Evolutionary conservation across 257 asterid species (phyloP).

Genomic region (Solanum virginianum): DNA sequence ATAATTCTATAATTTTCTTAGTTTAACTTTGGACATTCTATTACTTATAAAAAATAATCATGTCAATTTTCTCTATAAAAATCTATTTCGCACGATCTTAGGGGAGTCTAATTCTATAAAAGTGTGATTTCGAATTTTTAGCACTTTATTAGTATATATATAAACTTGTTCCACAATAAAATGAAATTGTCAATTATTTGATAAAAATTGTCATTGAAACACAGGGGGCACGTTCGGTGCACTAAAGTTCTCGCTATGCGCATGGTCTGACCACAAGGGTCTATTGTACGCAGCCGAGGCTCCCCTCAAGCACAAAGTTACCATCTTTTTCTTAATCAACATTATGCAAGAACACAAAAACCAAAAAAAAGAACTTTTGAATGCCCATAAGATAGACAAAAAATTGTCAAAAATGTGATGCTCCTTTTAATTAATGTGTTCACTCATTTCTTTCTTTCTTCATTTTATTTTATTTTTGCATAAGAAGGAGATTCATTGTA

Average conservation of each 20-base stretch:
- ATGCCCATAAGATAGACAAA: background rate
- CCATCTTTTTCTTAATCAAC: background rate
- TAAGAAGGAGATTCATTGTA: background rate
- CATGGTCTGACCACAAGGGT: too few relatives aligned
- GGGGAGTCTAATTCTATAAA: too few relatives aligned
- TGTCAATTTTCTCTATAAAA: too few relatives aligned
- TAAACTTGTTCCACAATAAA: background rate
- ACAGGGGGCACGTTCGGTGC: too few relatives aligned
- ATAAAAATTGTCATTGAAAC: background rate
- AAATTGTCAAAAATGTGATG: background rate
- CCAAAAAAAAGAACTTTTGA: background rate
- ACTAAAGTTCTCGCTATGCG: too few relatives aligned
- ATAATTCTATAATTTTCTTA: too few relatives aligned
- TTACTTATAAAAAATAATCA: too few relatives aligned
- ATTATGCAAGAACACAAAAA: too few relatives aligned
- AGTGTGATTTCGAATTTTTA: too few relatives aligned
- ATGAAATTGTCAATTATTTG: background rate
- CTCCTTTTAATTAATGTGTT: background rate
- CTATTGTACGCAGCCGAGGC: accelerated
- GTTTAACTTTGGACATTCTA: too few relatives aligned
- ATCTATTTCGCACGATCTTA: too few relatives aligned
- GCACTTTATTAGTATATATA: background rate
- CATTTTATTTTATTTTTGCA: background rate
- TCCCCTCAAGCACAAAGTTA: background rate
- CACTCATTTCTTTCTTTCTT: background rate